Evolutionary conservation across 176 grass and related monocot genomes (phyloP).

Genomic region (Phoenix roebelenii): DNA sequence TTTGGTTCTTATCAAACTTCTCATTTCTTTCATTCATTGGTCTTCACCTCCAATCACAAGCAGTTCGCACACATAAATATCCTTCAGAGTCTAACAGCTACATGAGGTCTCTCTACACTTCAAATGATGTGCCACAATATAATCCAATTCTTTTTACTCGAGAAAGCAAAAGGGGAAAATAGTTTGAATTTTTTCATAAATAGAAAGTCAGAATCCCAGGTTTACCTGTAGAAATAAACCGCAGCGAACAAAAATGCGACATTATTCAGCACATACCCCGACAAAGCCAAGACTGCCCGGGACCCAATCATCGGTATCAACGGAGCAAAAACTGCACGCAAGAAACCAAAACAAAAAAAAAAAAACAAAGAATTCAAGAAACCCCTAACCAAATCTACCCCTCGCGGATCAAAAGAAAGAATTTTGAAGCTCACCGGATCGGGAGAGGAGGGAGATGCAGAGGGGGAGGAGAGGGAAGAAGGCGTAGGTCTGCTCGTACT

Average conservation of each 20-base stretch:
- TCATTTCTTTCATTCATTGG: too few species aligned
- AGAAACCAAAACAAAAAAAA: neutral
- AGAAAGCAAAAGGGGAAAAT: neutral
- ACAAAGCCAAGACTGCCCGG: slow-evolving; percentile 50
- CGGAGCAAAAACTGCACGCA: slow-evolving; percentile 48
- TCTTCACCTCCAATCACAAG: too few species aligned
- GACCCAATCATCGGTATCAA: slow-evolving; percentile 62
- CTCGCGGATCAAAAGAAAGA: too few species aligned
- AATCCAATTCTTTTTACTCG: too few species aligned
- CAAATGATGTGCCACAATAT: too few species aligned
- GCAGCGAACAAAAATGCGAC: slow-evolving; percentile 40
- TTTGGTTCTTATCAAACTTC: too few species aligned
- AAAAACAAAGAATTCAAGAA: neutral
- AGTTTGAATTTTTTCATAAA: neutral
- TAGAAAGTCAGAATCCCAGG: neutral
- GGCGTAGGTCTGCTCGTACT: slow-evolving; percentile 91
- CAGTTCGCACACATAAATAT: too few species aligned
- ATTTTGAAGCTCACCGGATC: slow-evolving; percentile 37
- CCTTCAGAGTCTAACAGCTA: too few species aligned
- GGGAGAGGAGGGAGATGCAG: slow-evolving; percentile 51
- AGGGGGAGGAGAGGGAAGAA: slow-evolving; percentile 71
- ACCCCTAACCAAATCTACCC: too few species aligned
- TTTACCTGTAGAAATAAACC: slow-evolving; percentile 75
- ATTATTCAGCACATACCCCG: slow-evolving; percentile 62
- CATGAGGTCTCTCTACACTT: too few species aligned